Evolutionary conservation across 345 rosid species (phyloP), one percentile per base, ranked within the genome.

Genomic region (Brassica incana): DNA sequence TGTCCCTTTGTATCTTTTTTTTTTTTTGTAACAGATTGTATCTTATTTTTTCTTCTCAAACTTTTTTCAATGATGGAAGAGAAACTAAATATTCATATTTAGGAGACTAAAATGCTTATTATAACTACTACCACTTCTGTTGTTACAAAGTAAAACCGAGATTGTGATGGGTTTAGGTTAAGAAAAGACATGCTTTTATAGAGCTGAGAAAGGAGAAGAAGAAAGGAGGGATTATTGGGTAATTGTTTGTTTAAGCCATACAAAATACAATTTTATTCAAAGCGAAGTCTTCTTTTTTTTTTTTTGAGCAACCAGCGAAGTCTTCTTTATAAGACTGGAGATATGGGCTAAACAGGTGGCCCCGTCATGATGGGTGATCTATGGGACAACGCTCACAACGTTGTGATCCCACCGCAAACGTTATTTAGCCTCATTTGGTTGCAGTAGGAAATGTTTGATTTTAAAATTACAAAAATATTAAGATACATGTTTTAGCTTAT

Each of bases 341-440:
- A 74, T 68, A 80, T 80, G 83, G 83, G 78, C 83, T 67, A 80
- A 75, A 64, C 79, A 75, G 9, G 76, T 80, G 72, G 76, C 32
- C 75, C 72, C 62, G 75, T 43, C 65, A 69, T 75, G 76, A 75
- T 80, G 79, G 79, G 72, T 69, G 61, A 75, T 80, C 79, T 80
- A 29, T 80, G 36, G 79, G 83, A 80, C 83, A 80, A 69, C 65
- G 75, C 61, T 69, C 45, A 62, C 75, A 36, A 61, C 58, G 8
- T 16, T 79, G 58, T 69, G 83, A 67, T 29, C 70, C 83, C 56
- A 80, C 71, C 30, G 71, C 79, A 27, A 68, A 30, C 50, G 3
- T 74, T 63, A 8, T 69, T 69, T 69, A 58, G 67, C 71, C 27
- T 52, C 75, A 69, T 52, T 79, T 79, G 77, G 77, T 73, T 29